These are phyloP conservation scores for Geranium brycei DNA, from an alignment of 345 rosid genomes.

Conservation along the genomic window DNA sequence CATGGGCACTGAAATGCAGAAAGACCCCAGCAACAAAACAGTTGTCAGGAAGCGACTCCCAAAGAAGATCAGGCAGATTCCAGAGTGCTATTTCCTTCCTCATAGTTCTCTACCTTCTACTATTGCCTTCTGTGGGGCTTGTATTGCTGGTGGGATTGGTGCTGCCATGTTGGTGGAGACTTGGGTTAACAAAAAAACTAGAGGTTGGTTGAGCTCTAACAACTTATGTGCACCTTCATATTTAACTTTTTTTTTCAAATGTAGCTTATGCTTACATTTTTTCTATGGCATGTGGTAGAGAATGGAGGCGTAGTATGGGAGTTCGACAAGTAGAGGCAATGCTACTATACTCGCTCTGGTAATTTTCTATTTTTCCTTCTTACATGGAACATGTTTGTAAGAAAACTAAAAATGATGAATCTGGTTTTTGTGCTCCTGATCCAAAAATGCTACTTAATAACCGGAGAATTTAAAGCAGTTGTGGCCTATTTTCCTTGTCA, in stretches of 20 bases:
- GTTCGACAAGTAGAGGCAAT: conserved; percentile 30
- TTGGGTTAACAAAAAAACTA: conserved; percentile 80
- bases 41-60: conserved; percentile 60
- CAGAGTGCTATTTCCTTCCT: conserved; percentile 86
- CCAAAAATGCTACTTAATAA: no score
- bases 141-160: conserved; percentile 73
- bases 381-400: no score
- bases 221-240: background rate
- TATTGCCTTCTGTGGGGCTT: conserved; percentile 65
- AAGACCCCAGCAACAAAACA: conserved; percentile 39
- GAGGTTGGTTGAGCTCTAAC: conserved; percentile 26
- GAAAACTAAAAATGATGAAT: no score
- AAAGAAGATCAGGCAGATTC: conserved; percentile 66
- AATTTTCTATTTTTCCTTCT: no score
- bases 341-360: no score
- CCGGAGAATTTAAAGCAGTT: no score
- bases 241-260: background rate
- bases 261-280: background rate
- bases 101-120: conserved; percentile 41
- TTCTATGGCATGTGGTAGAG: conserved; percentile 26
- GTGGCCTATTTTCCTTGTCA: no score
- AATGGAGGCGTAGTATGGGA: conserved; percentile 54
- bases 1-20: conserved; percentile 51
- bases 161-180: conserved; percentile 76
- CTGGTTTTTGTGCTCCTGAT: no score